Percentiles rank a stretch among this genome's conserved stretches.
These are phyloP conservation scores for Mucor velutinosus DNA, from an alignment of 371 early-diverging fungal species.

Conservation along the genomic window DNA sequence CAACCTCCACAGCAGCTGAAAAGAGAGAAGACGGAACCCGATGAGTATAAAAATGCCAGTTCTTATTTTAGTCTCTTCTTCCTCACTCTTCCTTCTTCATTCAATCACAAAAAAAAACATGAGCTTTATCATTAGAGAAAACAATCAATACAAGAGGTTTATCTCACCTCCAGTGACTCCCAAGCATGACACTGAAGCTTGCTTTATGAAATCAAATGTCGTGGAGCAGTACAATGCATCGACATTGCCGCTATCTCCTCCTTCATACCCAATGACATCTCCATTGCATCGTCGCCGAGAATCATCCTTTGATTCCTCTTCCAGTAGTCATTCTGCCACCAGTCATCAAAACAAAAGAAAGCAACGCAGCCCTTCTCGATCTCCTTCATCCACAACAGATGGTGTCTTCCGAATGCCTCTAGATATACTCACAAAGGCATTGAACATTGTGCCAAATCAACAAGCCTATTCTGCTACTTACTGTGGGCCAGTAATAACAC, in stretches of 20 bases:
- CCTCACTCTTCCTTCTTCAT: background rate
- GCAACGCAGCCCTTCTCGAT: background rate
- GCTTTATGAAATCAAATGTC: background rate
- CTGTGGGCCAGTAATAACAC: background rate
- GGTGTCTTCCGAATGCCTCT: conserved; percentile 16
- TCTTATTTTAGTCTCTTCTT: background rate
- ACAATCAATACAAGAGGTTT: background rate
- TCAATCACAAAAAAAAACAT: background rate
- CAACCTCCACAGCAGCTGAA: background rate
- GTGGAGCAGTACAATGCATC: background rate
- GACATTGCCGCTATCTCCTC: background rate
- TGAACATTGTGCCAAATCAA: background rate
- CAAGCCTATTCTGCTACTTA: background rate
- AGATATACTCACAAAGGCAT: background rate
- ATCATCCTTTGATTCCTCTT: background rate
- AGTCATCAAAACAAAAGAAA: background rate
- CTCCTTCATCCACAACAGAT: conserved; percentile 5
- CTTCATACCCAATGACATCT: background rate
- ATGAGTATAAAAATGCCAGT: background rate
- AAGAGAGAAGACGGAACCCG: background rate
- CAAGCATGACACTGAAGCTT: background rate
- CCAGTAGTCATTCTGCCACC: background rate
- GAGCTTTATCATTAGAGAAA: background rate
- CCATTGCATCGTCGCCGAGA: background rate
- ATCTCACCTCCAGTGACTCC: conserved; percentile 34